phyloP scores from a whole-genome alignment of 2,329 filamentous ascomycete species.

The Penicillium frequentans region DNA sequence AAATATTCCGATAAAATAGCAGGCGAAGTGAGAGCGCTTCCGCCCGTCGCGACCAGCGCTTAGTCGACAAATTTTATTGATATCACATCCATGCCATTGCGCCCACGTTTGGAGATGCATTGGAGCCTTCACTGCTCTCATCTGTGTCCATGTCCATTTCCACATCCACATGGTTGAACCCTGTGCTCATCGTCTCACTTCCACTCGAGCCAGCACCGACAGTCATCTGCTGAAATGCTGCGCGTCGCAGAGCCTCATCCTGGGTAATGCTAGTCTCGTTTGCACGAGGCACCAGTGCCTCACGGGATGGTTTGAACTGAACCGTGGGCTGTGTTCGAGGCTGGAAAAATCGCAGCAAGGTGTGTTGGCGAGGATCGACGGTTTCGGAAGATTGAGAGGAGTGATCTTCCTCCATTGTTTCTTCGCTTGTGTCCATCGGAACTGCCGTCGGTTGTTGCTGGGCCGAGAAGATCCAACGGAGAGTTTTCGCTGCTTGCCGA shows the following conservation, averaged over 20 bases:
- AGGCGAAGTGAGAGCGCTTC: neutral
- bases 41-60: constrained; percentile 10
- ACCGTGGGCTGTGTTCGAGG: constrained; percentile 18
- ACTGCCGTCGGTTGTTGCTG: constrained; percentile 26
- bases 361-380: constrained; percentile 42
- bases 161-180: constrained; percentile 24
- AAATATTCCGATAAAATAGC: neutral
- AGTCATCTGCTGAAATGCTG: constrained; percentile 16
- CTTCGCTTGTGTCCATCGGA: constrained; percentile 19
- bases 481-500: constrained; percentile 38
- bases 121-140: constrained; percentile 20
- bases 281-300: constrained; percentile 23
- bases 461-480: constrained; percentile 44
- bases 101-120: constrained; percentile 21
- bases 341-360: constrained; percentile 42
- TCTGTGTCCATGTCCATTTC: constrained; percentile 31
- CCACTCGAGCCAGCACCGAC: constrained; percentile 16
- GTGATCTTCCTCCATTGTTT: constrained; percentile 27
- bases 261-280: constrained; percentile 18
- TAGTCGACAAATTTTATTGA: neutral
- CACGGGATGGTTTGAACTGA: constrained; percentile 17
- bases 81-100: constrained; percentile 34
- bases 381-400: constrained; percentile 25
- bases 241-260: constrained; percentile 20
- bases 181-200: constrained; percentile 25